A percentile compares a stretch with the other conserved stretches of the same genome.
Conservation (phyloP, 352 stramenopile species). For the Phytopythium boreale region DNA sequence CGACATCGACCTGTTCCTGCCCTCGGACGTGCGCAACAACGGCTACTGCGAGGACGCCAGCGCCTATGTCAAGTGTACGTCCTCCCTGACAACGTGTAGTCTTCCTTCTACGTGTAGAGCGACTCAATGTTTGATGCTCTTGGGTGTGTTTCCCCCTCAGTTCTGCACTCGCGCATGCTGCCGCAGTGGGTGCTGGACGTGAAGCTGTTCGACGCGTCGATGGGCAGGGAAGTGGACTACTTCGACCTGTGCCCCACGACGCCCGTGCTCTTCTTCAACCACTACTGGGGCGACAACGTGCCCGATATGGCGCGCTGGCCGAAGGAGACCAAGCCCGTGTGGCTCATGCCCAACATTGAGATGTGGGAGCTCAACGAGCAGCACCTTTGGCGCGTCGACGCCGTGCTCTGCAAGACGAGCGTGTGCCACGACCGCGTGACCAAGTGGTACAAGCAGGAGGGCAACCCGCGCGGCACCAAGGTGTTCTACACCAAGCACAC, state of each 20-base stretch:
- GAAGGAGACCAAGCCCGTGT: constrained; percentile 30
- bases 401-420: constrained; percentile 46
- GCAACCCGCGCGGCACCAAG: constrained; percentile 38
- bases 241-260: constrained; percentile 49
- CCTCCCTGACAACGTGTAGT: background rate
- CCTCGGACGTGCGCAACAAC: constrained; percentile 33
- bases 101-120: constrained; percentile 6
- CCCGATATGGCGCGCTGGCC: constrained; percentile 18
- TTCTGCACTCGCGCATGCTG: constrained; percentile 36
- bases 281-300: constrained; percentile 52
- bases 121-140: background rate
- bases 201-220: constrained; percentile 25
- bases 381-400: constrained; percentile 36
- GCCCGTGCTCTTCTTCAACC: constrained; percentile 51
- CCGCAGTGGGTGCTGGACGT: constrained; percentile 42
- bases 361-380: constrained; percentile 44
- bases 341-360: constrained; percentile 53
- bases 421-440: constrained; percentile 38
- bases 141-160: constrained; percentile 10
- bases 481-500: constrained; percentile 68
- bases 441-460: constrained; percentile 52
- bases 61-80: constrained; percentile 61
- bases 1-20: constrained; percentile 66
- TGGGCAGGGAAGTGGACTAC: constrained; percentile 31
- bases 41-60: constrained; percentile 73